Evolutionary conservation across 2,329 filamentous ascomycete genomes (phyloP), one percentile per base, ranked within the genome.

Genomic region (Hortaea sp.): DNA sequence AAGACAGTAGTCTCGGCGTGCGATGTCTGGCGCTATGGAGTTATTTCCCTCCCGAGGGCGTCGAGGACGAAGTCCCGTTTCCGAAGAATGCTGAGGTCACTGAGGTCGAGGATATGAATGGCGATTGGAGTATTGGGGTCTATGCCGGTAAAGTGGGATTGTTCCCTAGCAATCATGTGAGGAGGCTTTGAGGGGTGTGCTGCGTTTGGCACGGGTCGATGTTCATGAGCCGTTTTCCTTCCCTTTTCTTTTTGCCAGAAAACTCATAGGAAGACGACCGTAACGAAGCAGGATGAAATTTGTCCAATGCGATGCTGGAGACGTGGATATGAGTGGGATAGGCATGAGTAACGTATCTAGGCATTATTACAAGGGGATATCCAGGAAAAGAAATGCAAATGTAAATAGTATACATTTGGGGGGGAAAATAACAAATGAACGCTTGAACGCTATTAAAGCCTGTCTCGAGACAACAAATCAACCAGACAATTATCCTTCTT

Each of bases 91-190:
- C 89, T 0, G 85, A 92, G 64, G 77, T 97, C 10, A 75, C 76
- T 5, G 90, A 97, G 68, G 79, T 84, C 34, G 84, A 90, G 62
- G 85, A 92, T 63, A 28, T 94, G 41, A 95, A 95, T 63, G 85
- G 83, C 12, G 88, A 95, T 63, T 97, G 89, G 89, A 88, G 77
- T 59, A 84, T 83, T 68, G 90, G 90, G 0, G 80, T 81, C 29
- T 95, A 94, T 70, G 88, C 88, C 68, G 88, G 88, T 0, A 70
- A 69, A 27, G 81, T 79, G 56, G 89, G 88, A 0, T 58, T 95
- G 53, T 94, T 95, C 61, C 89, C 89, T 4, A 81, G 82, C 5
- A 77, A 79, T 6, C 90, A 90, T 72, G 85, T 88, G 28, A 70
- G 70, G 49, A 46, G 48, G 20, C 20, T 53, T 34, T 48, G 30